Base-by-base conservation (phyloP, 75 land plant genomes). In the Azolla pinnata region DNA sequence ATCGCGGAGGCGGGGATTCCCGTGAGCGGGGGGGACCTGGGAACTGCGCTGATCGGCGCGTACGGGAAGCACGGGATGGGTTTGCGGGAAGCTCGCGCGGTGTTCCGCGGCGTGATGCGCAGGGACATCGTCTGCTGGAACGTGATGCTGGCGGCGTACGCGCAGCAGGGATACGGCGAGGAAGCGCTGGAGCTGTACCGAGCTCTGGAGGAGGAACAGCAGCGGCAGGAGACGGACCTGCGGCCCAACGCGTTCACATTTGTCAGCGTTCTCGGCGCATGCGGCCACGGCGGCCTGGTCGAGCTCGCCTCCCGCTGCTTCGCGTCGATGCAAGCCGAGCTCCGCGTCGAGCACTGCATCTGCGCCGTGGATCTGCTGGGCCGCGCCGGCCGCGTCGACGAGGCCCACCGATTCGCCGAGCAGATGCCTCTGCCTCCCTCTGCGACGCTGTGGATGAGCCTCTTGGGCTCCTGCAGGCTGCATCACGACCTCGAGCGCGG, bases 121-220 rank as follows among this genome's bases (percentile, higher is more conserved):
- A 76, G 62, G 50, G 79, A 77, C 57, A 74, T 72, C 31, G 77
- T 77, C 4, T 63, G 80, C 44, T 81, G 84, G 80, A 81, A 81
- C 57, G 73, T 70, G 55, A 70, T 81, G 17, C 77, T 81, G 51
- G 64, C 76, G 50, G 84, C 80, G 33, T 72, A 76, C 69, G 79
- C 75, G 10, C 54, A 47, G 33, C 79, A 75, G 62, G 83, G 83
- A 10, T 29, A 4, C 2, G 64, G 62, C 1, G 40, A 75, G 23
- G 75, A 75, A 16, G 67, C 66, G n/a, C n/a, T n/a, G n/a, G n/a
- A n/a, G n/a, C n/a, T n/a, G n/a, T n/a, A n/a, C n/a, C n/a, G n/a
- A n/a, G n/a, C n/a, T n/a, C n/a, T n/a, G n/a, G n/a, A n/a, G n/a
- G n/a, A n/a, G n/a, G n/a, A n/a, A n/a, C n/a, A n/a, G n/a, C n/a